Conservation (phyloP, 768 basidiomycete genomes). For the Termitomyces sp. region DNA sequence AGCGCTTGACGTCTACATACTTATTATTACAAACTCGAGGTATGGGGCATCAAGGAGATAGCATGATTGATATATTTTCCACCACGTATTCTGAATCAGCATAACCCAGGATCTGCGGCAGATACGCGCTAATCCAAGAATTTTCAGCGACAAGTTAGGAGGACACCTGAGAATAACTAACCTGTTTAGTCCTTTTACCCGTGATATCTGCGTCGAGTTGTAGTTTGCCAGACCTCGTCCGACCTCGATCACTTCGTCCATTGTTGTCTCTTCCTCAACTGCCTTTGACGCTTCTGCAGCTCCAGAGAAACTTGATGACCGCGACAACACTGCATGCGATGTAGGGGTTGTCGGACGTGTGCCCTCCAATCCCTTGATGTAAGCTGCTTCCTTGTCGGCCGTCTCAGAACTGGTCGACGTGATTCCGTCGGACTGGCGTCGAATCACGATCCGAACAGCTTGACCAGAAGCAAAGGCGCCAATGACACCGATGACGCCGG, state of each 20-base stretch:
- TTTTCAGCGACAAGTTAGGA: slow-evolving; percentile 10
- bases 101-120: slow-evolving; percentile 82
- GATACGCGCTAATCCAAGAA: slow-evolving; percentile 57
- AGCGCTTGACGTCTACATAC: not conserved
- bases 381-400: slow-evolving; percentile 25
- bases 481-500: slow-evolving; percentile 81
- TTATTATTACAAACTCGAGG: not conserved
- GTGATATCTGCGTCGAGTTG: slow-evolving; percentile 87
- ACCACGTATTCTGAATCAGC: slow-evolving; percentile 97
- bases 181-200: slow-evolving; percentile 91
- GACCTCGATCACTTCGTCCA: slow-evolving; percentile 76
- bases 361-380: slow-evolving; percentile 34
- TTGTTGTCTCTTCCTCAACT: slow-evolving; percentile 26
- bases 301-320: slow-evolving; percentile 28
- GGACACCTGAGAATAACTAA: slow-evolving; percentile 24
- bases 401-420: slow-evolving; percentile 21
- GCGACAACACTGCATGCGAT: slow-evolving; percentile 34
- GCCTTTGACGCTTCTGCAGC: slow-evolving; percentile 24
- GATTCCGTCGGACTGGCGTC: slow-evolving; percentile 28
- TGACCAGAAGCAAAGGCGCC: slow-evolving; percentile 94
- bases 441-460: slow-evolving; percentile 81
- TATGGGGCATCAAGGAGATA: slow-evolving; percentile 34
- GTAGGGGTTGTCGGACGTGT: slow-evolving; percentile 59
- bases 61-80: slow-evolving; percentile 85
- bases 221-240: slow-evolving; percentile 95